Evolutionary conservation across 176 grass and related monocot genomes (phyloP), one percentile per base, ranked within the genome.

Genomic region (Eragrostis nindensis): DNA sequence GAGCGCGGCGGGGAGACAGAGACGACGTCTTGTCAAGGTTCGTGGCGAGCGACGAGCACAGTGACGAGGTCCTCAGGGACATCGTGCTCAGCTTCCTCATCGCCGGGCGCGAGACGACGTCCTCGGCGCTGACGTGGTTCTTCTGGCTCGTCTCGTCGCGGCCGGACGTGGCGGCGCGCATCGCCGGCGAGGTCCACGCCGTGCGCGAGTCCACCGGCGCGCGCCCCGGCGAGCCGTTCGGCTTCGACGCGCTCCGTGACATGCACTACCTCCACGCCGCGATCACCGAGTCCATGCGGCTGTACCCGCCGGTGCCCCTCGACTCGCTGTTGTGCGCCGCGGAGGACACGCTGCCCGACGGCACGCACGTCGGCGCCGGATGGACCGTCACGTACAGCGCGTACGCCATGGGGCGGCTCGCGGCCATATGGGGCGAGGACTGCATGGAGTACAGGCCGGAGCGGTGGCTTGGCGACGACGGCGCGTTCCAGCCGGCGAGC

Each of bases 251-350:
- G 68, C 78, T 88, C 7, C 79, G 79, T 15, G 78, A 43, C 32
- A 89, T 89, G 86, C 86, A 86, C 49, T 92, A 92, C 84, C 78
- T 92, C 8, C 90, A 89, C 66, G 86, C 90, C 0, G 83, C 86
- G 47, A 75, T 92, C 18, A 36, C 32, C 32, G 32, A 36, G 32
- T 36, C 32, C 32, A 36, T 36, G 82, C 32, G 32, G 32, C 32
- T 36, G 32, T 36, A 36, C 32, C 90, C 86, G 40, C 86, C 86
- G 43, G 87, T 49, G 66, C 71, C 91, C 16, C 27, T 91, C 12
- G 80, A 89, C 64, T 78, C 85, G 14, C 73, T 80, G 70, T 83
- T 79, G 30, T 89, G 92, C 80, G 71, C 62, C 41, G 65, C 68
- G 4, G 88, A 88, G 54, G 92, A 94, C 73, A 47, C 1, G 32